Base-by-base conservation (phyloP, 2,329 filamentous ascomycete genomes). In the Fusarium heterosporum region DNA sequence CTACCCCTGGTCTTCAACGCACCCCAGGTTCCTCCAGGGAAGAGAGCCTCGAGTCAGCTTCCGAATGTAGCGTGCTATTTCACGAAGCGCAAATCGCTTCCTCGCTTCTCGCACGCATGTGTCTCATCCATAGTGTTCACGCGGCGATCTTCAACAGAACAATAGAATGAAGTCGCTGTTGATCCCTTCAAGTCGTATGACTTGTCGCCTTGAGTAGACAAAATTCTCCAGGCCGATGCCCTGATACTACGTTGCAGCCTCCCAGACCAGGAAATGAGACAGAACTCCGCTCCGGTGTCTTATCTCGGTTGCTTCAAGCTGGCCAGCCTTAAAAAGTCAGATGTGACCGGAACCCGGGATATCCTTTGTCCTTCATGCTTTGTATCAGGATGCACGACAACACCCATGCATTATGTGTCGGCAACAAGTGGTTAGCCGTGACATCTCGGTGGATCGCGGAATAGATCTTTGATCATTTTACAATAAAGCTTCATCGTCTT, bases 111-210 rank as follows among this genome's bases (percentile, higher is more conserved):
- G 36, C 19, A 34, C 46, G 14, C 50, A 57, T 34, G 30, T 39
- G 50, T 52, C 54, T 53, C 42, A 54, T 50, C 29, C 38, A 39
- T 50, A 19, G 53, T 51, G 53, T 47, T 57, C 38, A 34, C 39
- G 38, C 49, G 48, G 47, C 43, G 65, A 71, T 69, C 66, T 72
- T 55, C 65, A 67, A 53, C 65, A 67, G 51, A 54, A 41, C 51
- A 63, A 59, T 19, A 57, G 29, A 58, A 67, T 19, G 56, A 29
- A 58, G 65, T 45, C 55, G 38, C 34, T 25, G 34, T 12, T 26
- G 25, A 36, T 51, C 57, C 52, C 55, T 62, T 51, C 12, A 39
- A 34, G 66, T 71, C 66, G 63, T 65, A 71, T 54, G 65, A 71
- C 63, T 46, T 26, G 48, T 42, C 49, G 55, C 56, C 53, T 56